Evolutionary conservation across 257 asterid species (phyloP).

Genomic region (Echium plantagineum): DNA sequence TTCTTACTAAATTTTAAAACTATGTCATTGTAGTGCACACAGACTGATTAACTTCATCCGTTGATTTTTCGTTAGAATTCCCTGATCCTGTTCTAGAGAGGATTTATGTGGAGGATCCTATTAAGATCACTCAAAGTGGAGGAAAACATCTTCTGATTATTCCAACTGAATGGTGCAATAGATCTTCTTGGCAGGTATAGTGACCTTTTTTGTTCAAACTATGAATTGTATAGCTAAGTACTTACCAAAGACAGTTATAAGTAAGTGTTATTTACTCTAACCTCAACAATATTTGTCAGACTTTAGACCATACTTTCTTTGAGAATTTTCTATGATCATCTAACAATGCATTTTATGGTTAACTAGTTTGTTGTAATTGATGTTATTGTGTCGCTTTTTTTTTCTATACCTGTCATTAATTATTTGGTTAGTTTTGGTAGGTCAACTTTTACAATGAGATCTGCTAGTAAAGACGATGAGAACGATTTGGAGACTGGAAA

Average conservation of each 20-base stretch:
- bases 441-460: conserved; percentile 36
- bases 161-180: conserved; percentile 21
- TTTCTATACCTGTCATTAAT: conserved; percentile 1
- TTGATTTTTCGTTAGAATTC: conserved; percentile 18
- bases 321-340: background rate
- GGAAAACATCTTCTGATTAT: conserved; percentile 23
- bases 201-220: conserved; percentile 2
- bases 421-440: conserved; percentile 23
- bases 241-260: background rate
- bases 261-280: background rate
- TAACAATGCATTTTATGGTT: background rate
- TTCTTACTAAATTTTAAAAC: conserved; percentile 1
- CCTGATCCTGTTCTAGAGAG: conserved; percentile 21
- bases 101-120: conserved; percentile 17
- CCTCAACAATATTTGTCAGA: background rate
- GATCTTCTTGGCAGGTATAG: conserved; percentile 47
- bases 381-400: background rate
- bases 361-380: background rate
- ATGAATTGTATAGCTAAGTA: background rate
- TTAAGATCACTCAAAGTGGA: conserved; percentile 19
- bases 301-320: background rate
- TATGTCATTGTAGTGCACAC: too few species aligned
- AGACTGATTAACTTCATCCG: conserved; percentile 17
- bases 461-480: conserved; percentile 31
- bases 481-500: conserved; percentile 57